Conservation (phyloP, 768 basidiomycete genomes). For the Amanita exitialis region DNA sequence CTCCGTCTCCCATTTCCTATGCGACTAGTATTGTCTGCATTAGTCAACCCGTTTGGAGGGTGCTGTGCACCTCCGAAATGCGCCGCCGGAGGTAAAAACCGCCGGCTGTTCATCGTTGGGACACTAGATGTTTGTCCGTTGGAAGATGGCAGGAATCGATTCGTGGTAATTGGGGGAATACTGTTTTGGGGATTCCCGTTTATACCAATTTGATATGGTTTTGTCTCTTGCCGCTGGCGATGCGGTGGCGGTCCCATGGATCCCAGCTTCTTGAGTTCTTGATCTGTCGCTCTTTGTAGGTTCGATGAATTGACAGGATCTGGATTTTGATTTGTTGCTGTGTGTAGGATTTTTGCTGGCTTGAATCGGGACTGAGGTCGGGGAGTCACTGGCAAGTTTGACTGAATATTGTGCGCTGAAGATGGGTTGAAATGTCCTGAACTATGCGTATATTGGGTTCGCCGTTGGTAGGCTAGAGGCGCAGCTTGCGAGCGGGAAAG, state of each 20-base stretch:
- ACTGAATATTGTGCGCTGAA: conserved; percentile 6
- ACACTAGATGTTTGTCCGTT: not conserved
- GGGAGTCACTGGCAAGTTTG: not conserved
- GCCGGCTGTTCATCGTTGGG: not conserved
- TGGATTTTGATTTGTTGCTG: conserved; percentile 7
- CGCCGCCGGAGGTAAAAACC: conserved; percentile 10
- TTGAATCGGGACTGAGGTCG: conserved; percentile 4
- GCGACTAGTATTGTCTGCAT: not conserved
- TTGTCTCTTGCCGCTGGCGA: conserved; percentile 14
- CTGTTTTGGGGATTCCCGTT: not conserved
- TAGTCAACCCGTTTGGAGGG: not conserved
- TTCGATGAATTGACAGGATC: conserved; percentile 7
- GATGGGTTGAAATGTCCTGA: conserved; percentile 14
- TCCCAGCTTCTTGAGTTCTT: conserved; percentile 15
- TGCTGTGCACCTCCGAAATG: conserved; percentile 1
- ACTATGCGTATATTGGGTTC: conserved; percentile 16
- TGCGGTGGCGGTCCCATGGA: conserved; percentile 44
- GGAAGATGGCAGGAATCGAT: conserved; percentile 3
- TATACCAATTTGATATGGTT: not conserved
- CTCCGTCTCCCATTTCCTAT: not conserved
- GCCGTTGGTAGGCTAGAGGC: conserved; percentile 27
- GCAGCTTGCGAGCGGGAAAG: conserved; percentile 33
- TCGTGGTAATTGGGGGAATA: not conserved
- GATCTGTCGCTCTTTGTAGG: conserved; percentile 3
- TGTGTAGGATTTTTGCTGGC: not conserved